Conservation (phyloP, 2,329 filamentous ascomycete genomes). For the Hymenotorrendiella dingleyae region DNA sequence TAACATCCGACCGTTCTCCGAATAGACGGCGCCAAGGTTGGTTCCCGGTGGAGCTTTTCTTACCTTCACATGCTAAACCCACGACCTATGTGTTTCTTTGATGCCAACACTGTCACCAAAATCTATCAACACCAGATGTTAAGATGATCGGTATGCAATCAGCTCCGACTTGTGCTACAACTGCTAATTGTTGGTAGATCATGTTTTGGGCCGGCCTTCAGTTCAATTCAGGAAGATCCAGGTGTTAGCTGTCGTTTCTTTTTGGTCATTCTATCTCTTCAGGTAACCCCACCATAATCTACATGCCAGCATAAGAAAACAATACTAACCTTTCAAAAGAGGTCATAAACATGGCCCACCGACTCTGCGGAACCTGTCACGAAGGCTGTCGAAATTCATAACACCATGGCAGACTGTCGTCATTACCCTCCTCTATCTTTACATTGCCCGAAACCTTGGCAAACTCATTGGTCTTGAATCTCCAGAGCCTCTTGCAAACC, state of each 20-base stretch:
- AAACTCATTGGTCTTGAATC: constrained; percentile 86
- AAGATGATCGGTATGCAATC: constrained; percentile 27
- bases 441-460: constrained; percentile 86
- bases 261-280: constrained; percentile 83
- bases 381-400: constrained; percentile 60
- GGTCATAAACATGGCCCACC: constrained; percentile 88
- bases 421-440: constrained; percentile 83
- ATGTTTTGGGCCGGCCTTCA: constrained; percentile 86
- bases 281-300: constrained; percentile 47
- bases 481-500: constrained; percentile 87
- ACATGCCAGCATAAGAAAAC: too few species aligned
- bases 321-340: constrained; percentile 38
- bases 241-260: constrained; percentile 82
- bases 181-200: constrained; percentile 50
- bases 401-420: constrained; percentile 89
- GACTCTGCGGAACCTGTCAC: constrained; percentile 62
- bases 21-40: too few species aligned
- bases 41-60: too few species aligned
- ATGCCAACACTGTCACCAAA: neutral
- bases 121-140: constrained; percentile 12
- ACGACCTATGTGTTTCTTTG: neutral
- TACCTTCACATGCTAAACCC: constrained; percentile 6
- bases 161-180: neutral
- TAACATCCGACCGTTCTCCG: too few species aligned
- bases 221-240: constrained; percentile 88